These are phyloP conservation scores for Benincasa hispida DNA, from an alignment of 306 rosid species.

Conservation along the genomic window DNA sequence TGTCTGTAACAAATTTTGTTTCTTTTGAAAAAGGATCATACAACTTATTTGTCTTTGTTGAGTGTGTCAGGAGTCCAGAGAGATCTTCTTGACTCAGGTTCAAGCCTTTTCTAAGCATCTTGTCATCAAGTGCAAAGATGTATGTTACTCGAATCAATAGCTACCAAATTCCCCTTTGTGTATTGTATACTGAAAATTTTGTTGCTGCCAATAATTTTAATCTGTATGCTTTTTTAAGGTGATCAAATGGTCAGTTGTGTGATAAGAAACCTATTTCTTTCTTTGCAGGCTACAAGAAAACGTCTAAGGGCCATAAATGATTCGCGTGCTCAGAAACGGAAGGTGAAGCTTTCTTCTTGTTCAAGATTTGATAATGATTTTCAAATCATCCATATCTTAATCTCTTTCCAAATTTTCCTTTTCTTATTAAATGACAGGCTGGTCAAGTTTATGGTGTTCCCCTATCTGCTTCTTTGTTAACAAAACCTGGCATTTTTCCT, in stretches of 20 bases:
- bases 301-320: conserved; percentile 87
- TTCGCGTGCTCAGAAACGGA: conserved; percentile 90
- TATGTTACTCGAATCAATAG: conserved; percentile 19
- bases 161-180: not conserved
- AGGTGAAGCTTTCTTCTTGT: conserved; percentile 41
- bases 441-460: conserved; percentile 91
- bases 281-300: conserved; percentile 68
- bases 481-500: conserved; percentile 68
- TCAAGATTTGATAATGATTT: conserved; percentile 3
- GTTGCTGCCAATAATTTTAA: not conserved
- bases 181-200: not conserved
- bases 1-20: not conserved
- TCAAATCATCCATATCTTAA: not conserved
- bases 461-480: conserved; percentile 69
- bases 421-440: conserved; percentile 55
- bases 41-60: conserved; percentile 22
- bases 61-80: conserved; percentile 68
- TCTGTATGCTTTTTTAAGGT: not conserved
- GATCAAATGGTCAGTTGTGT: conserved; percentile 1
- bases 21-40: not conserved
- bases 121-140: conserved; percentile 77
- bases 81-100: conserved; percentile 53
- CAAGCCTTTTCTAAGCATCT: conserved; percentile 34
- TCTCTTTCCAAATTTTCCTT: conserved; percentile 1
- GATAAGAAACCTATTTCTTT: conserved; percentile 8